Conservation (phyloP, 1,139 yeast species). For the Petasospora rhodanensis region DNA sequence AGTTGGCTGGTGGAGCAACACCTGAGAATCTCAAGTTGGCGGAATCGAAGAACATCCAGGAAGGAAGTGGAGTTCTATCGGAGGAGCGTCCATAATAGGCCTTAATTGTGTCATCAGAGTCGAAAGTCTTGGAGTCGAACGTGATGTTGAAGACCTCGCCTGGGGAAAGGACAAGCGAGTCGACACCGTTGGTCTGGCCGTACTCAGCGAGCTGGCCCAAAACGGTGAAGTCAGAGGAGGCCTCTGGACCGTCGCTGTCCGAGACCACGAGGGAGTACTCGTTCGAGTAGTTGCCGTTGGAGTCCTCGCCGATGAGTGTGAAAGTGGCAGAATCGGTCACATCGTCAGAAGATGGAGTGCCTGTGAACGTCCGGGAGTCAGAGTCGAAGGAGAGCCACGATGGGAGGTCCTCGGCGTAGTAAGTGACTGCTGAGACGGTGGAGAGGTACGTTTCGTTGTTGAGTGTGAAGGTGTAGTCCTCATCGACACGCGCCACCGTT, state of each 20-base stretch:
- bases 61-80: conserved; percentile 85
- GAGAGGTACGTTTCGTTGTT: conserved; percentile 63
- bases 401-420: conserved; percentile 59
- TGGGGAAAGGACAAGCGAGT: conserved; percentile 71
- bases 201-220: conserved; percentile 46
- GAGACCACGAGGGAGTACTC: conserved; percentile 59
- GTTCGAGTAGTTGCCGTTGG: conserved; percentile 38
- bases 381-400: conserved; percentile 74
- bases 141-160: conserved; percentile 59
- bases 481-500: conserved; percentile 72
- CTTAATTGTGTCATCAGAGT: conserved; percentile 42
- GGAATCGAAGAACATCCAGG: conserved; percentile 74
- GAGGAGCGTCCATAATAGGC: conserved; percentile 82
- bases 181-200: conserved; percentile 68
- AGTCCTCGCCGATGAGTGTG: conserved; percentile 63
- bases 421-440: conserved; percentile 40
- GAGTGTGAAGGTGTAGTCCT: conserved; percentile 61
- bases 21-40: conserved; percentile 71
- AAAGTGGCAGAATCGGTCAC: conserved; percentile 42
- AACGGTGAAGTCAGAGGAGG: conserved; percentile 35
- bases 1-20: conserved; percentile 80
- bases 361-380: conserved; percentile 55
- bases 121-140: conserved; percentile 57
- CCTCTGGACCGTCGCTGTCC: conserved; percentile 43
- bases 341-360: conserved; percentile 55